Conservation (phyloP, 2,329 filamentous ascomycete genomes). For the Penicillium sp. region DNA sequence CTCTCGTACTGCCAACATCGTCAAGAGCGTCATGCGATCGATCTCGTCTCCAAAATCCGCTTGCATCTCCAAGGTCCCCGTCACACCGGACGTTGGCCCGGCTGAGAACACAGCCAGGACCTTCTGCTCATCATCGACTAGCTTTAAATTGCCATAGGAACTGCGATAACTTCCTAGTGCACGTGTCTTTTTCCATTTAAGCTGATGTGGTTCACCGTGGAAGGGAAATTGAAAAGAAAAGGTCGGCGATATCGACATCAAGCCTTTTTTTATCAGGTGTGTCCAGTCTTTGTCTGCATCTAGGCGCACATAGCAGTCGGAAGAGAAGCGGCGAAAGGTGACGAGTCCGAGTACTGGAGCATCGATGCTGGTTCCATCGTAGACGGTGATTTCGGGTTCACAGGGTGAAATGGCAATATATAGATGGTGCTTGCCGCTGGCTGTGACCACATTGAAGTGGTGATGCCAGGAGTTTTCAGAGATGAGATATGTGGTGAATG, state of each 20-base stretch:
- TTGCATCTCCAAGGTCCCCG: not conserved
- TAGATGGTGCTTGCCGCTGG: not conserved
- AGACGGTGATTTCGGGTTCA: not conserved
- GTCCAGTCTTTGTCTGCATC: not conserved
- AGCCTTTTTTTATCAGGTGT: not conserved
- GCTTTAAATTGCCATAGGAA: constrained; percentile 1
- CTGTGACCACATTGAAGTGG: not conserved
- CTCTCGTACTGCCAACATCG: not conserved
- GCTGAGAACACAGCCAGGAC: constrained; percentile 2
- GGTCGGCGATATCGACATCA: not conserved
- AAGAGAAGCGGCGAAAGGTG: constrained; percentile 1
- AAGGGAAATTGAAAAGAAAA: not conserved
- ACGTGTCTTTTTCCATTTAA: not conserved
- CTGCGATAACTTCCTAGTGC: not conserved
- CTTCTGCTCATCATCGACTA: not conserved
- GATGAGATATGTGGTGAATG: too few relatives aligned
- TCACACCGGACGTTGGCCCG: not conserved
- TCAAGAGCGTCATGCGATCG: not conserved
- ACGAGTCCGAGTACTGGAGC: not conserved
- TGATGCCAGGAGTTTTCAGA: constrained; percentile 1
- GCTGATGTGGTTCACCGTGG: not conserved
- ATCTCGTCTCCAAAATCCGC: not conserved
- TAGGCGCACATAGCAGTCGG: not conserved
- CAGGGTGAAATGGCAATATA: constrained; percentile 1
- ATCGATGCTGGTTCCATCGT: not conserved